Conservation (phyloP, 2,329 filamentous ascomycete genomes). For the Beauveria asiatica region DNA sequence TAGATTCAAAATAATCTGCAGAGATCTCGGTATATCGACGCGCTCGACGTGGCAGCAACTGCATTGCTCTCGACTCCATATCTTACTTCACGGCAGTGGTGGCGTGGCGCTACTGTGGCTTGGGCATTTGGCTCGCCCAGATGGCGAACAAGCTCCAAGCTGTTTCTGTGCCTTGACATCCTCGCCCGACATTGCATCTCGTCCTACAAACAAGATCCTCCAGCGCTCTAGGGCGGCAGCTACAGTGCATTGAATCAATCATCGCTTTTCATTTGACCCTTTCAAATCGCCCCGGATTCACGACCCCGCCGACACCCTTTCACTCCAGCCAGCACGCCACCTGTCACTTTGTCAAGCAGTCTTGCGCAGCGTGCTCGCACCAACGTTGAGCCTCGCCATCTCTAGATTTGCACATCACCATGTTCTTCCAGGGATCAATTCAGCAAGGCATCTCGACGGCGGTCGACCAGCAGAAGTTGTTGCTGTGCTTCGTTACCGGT, state of each 20-base stretch:
- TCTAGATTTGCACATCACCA: constrained; percentile 24
- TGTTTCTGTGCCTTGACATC: background rate
- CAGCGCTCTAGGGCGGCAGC: background rate
- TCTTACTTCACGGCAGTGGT: background rate
- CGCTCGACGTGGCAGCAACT: background rate
- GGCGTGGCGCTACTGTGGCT: constrained; percentile 1
- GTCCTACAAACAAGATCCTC: background rate
- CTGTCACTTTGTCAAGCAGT: background rate
- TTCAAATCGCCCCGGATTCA: background rate
- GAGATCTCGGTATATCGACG: too few species aligned
- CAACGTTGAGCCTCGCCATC: background rate
- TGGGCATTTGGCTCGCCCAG: background rate
- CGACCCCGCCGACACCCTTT: background rate
- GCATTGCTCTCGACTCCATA: background rate
- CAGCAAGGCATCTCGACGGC: constrained; percentile 74
- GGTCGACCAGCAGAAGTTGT: constrained; percentile 64
- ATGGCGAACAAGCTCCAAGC: background rate
- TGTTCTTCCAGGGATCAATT: constrained; percentile 77
- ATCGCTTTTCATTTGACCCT: background rate
- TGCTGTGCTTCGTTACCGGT: constrained; percentile 81
- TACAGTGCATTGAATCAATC: background rate
- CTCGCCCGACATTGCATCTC: background rate
- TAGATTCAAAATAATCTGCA: too few species aligned
- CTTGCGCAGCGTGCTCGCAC: background rate
- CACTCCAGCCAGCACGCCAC: background rate